These are phyloP conservation scores for Zymoseptoria pseudotritici DNA, from an alignment of 2,329 filamentous ascomycete species.

Conservation along the genomic window DNA sequence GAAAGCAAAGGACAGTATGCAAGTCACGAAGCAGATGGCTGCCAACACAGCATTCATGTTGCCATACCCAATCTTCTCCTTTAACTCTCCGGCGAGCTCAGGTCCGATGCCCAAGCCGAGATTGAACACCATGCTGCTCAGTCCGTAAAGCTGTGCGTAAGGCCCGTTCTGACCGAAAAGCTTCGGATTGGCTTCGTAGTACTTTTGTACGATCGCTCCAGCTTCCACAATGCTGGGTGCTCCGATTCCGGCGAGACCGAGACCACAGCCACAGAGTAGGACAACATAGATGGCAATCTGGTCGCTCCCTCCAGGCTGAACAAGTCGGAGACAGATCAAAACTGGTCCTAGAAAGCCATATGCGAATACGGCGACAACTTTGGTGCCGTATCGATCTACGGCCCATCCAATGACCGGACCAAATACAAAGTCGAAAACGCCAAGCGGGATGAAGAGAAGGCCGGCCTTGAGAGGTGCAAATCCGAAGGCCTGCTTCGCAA, in stretches of 20 bases:
- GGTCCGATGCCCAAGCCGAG: constrained; percentile 54
- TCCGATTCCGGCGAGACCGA: constrained; percentile 48
- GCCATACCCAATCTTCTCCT: constrained; percentile 48
- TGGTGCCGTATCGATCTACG: constrained; percentile 41
- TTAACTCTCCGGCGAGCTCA: constrained; percentile 47
- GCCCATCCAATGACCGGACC: constrained; percentile 43
- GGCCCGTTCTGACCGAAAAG: constrained; percentile 51
- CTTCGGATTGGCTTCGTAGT: constrained; percentile 47
- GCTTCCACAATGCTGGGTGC: constrained; percentile 52
- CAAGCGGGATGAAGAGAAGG: constrained; percentile 41
- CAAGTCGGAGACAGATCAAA: constrained; percentile 38
- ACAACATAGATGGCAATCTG: constrained; percentile 42
- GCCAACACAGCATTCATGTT: constrained; percentile 51
- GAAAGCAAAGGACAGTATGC: constrained; percentile 38
- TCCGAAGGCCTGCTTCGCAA: constrained; percentile 36
- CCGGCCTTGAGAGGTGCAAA: constrained; percentile 40
- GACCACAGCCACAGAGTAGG: constrained; percentile 42
- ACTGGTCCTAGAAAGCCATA: constrained; percentile 39
- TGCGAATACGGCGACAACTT: constrained; percentile 34
- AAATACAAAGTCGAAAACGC: constrained; percentile 37
- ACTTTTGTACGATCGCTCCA: constrained; percentile 48
- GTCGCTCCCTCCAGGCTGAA: constrained; percentile 31
- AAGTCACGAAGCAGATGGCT: constrained; percentile 38
- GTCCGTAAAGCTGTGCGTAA: constrained; percentile 58
- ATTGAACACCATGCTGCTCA: constrained; percentile 58